Percentiles rank a stretch among this genome's conserved stretches.
Conservation (phyloP, 257 asterid species). For the Lantana camara region DNA sequence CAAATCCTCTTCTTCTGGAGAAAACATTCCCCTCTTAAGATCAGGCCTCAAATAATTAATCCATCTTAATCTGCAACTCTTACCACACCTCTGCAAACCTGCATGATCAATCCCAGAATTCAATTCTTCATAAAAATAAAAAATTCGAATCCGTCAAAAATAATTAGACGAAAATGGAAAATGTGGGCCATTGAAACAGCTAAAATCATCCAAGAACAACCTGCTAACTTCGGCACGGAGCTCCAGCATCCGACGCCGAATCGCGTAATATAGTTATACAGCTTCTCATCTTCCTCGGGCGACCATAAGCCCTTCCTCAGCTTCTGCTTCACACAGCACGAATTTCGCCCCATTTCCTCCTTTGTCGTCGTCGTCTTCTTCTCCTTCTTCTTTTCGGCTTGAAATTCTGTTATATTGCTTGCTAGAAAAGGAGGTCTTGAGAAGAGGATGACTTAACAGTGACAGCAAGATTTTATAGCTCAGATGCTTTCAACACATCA, state of each 20-base stretch:
- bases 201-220: constrained; percentile 31
- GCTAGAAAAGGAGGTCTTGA: constrained; percentile 15
- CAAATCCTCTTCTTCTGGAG: constrained; percentile 76
- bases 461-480: constrained; percentile 26
- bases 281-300: constrained; percentile 90
- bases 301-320: constrained; percentile 90
- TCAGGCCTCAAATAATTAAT: constrained; percentile 86
- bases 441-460: constrained; percentile 8
- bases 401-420: background rate
- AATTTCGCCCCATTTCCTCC: constrained; percentile 73
- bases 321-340: constrained; percentile 67
- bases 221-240: constrained; percentile 86
- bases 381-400: background rate
- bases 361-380: too few relatives aligned
- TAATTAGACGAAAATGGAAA: background rate
- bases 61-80: constrained; percentile 90
- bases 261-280: constrained; percentile 61
- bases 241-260: constrained; percentile 97
- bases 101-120: constrained; percentile 18
- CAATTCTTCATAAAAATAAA: too few relatives aligned
- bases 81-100: constrained; percentile 88
- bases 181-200: too few relatives aligned
- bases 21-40: constrained; percentile 83
- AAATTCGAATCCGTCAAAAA: too few relatives aligned
- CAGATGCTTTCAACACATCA: background rate